Base-by-base conservation (phyloP, 2,329 filamentous ascomycete species). In the Zasmidium citrigriseum region DNA sequence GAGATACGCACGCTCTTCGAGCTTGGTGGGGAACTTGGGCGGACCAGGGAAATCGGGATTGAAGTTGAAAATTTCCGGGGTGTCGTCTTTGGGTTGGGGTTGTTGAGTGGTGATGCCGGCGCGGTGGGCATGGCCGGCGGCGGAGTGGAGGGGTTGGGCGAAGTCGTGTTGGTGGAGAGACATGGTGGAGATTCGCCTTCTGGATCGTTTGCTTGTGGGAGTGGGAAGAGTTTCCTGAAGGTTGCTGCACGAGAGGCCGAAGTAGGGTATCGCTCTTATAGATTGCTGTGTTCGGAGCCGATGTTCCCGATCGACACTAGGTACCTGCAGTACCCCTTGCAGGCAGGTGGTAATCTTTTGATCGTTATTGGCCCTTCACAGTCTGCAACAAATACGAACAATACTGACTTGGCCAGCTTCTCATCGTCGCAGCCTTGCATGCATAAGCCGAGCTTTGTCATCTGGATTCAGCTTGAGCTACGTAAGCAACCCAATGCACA, bases 1-100 rank as follows among this genome's bases (percentile, higher is more conserved):
- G 47, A 67, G 64, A 67, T 71, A 76, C 55, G 68, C 66, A 41
- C 74, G 64, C 51, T 75, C 63, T 27, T 65, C 63, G 23, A 62
- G 57, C 46, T 63, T 59, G 45, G 59, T 61, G 11, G 62, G 54
- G 55, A 68, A 68, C 20, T 64, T 66, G 11, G 68, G 69, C 16
- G 60, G 57, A 7, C 18, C 29, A 10, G 24, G 47, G 34, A 59
- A 53, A 1, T 41, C 51, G 27, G 21, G 27, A 41, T 23, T 44
- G 41, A 44, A 54, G 9, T 34, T 50, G 2, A 10, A 18, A 49
- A 51, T 21, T 7, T 54, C 50, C 2, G 47, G 47, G 16, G 22
- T 47, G 16, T 47, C 45, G 21, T 27, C 29, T 22, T 50, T 21
- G 10, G 24, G 20, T n/a, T 49, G 41, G 10, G 57, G 57, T 27